Evolutionary conservation across 2,329 filamentous ascomycete species (phyloP).

Genomic region (Aspergillus eucalypticola): DNA sequence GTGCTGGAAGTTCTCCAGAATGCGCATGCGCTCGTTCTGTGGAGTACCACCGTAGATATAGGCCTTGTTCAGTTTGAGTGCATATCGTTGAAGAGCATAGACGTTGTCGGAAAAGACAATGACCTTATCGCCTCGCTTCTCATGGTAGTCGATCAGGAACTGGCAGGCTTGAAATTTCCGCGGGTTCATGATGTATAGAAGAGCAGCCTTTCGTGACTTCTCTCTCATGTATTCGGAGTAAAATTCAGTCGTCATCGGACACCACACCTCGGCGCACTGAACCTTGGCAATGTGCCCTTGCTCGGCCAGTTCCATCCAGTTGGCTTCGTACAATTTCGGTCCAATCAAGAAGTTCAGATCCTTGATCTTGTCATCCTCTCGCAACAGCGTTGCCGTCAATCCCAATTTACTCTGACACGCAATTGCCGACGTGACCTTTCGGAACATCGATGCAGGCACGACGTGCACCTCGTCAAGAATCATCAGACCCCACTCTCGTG

Average conservation of each 20-base stretch:
- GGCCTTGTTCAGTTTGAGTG: conserved; percentile 77
- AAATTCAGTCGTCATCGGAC: conserved; percentile 97
- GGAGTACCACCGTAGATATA: conserved; percentile 90
- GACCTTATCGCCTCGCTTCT: conserved; percentile 91
- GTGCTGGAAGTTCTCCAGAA: conserved; percentile 93
- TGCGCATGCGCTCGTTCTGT: conserved; percentile 79
- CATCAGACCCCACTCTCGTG: conserved; percentile 95
- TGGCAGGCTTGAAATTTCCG: conserved; percentile 96
- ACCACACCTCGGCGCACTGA: conserved; percentile 98
- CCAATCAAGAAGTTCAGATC: conserved; percentile 97
- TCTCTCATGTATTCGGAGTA: conserved; percentile 87
- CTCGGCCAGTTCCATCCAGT: conserved; percentile 98
- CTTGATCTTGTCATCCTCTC: conserved; percentile 98
- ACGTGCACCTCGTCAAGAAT: conserved; percentile 97
- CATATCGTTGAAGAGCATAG: conserved; percentile 84
- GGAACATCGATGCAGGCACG: conserved; percentile 93
- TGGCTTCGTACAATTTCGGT: conserved; percentile 95
- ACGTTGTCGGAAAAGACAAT: conserved; percentile 99
- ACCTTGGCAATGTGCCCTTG: conserved; percentile 96
- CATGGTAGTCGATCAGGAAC: conserved; percentile 97
- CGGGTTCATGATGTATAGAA: conserved; percentile 96
- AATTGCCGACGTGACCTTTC: conserved; percentile 88
- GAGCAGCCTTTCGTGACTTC: conserved; percentile 64
- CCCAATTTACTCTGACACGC: conserved; percentile 95
- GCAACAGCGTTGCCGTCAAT: conserved; percentile 85